Percentiles rank a stretch among this genome's conserved stretches.
These are phyloP conservation scores for Grigorovia transvaalensis DNA, from an alignment of 805 yeast genomes.

Conservation along the genomic window DNA sequence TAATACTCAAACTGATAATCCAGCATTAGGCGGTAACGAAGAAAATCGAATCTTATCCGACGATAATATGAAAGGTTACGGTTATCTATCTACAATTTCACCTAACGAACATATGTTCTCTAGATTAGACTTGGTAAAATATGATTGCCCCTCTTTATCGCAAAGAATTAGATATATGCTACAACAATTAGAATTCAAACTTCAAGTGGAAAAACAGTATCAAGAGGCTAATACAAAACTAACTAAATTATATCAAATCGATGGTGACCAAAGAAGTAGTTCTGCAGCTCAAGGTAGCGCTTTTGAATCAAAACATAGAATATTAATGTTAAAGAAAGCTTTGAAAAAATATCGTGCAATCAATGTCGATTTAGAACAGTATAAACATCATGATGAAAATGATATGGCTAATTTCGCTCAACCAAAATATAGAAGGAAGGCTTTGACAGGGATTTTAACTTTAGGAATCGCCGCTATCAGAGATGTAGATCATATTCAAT, in stretches of 20 bases:
- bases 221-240: slow-evolving; percentile 87
- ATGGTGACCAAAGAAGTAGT: slow-evolving; percentile 79
- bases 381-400: slow-evolving; percentile 49
- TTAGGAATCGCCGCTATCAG: slow-evolving; percentile 67
- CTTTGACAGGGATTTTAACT: slow-evolving; percentile 69
- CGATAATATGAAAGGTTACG: slow-evolving; percentile 15
- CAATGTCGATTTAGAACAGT: slow-evolving; percentile 58
- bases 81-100: slow-evolving; percentile 31
- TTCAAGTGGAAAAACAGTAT: slow-evolving; percentile 90
- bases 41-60: not conserved
- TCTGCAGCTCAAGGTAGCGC: slow-evolving; percentile 86
- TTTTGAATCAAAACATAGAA: slow-evolving; percentile 73
- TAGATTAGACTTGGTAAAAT: slow-evolving; percentile 72
- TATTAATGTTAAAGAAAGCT: slow-evolving; percentile 72
- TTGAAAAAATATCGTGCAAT: slow-evolving; percentile 82
- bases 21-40: slow-evolving; percentile 4
- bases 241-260: slow-evolving; percentile 73
- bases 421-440: slow-evolving; percentile 68
- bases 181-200: slow-evolving; percentile 86
- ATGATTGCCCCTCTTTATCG: slow-evolving; percentile 89
- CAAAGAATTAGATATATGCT: slow-evolving; percentile 92
- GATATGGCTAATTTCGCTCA: slow-evolving; percentile 44
- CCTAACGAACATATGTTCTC: slow-evolving; percentile 38
- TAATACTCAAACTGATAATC: slow-evolving; percentile 4
- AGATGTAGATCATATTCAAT: slow-evolving; percentile 87